Percentiles rank a stretch among this genome's conserved stretches.
These are phyloP conservation scores for California macrophylla DNA, from an alignment of 441 rosid species.

Conservation along the genomic window DNA sequence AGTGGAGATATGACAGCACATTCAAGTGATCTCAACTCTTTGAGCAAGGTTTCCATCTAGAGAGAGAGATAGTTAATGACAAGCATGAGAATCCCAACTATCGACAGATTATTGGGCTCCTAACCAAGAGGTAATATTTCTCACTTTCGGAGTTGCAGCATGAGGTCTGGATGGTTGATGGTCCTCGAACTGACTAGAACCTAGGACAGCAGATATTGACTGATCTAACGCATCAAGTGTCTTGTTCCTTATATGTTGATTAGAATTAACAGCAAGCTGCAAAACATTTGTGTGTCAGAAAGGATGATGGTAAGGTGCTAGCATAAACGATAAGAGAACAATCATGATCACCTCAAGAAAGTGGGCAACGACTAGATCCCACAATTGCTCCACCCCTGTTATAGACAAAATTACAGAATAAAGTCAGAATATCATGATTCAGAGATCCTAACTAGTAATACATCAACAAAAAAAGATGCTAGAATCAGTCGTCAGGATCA, in stretches of 20 bases:
- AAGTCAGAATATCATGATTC: not conserved
- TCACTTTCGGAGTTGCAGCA: slow-evolving; percentile 44
- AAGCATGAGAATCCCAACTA: slow-evolving; percentile 13
- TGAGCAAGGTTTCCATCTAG: slow-evolving; percentile 41
- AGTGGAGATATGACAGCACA: slow-evolving; percentile 84
- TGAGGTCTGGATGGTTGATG: slow-evolving; percentile 32
- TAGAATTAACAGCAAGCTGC: slow-evolving; percentile 90
- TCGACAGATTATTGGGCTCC: slow-evolving; percentile 16
- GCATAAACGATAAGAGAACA: slow-evolving; percentile 17
- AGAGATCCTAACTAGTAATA: not conserved
- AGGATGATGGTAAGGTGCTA: slow-evolving; percentile 17
- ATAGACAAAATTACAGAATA: slow-evolving; percentile 1
- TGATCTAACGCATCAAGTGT: slow-evolving; percentile 92
- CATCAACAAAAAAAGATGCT: not conserved
- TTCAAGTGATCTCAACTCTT: slow-evolving; percentile 60
- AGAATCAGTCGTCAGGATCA: not conserved
- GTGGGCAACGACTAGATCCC: slow-evolving; percentile 92
- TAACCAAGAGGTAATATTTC: slow-evolving; percentile 24
- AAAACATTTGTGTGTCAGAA: slow-evolving; percentile 31
- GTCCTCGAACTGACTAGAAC: slow-evolving; percentile 71
- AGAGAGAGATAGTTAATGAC: slow-evolving; percentile 25
- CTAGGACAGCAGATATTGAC: slow-evolving; percentile 87
- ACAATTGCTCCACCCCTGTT: slow-evolving; percentile 84
- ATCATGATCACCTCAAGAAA: slow-evolving; percentile 64
- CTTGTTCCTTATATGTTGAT: slow-evolving; percentile 70